Evolutionary conservation across 176 grass and related monocot genomes (phyloP).

Genomic region (Avena atlantica): DNA sequence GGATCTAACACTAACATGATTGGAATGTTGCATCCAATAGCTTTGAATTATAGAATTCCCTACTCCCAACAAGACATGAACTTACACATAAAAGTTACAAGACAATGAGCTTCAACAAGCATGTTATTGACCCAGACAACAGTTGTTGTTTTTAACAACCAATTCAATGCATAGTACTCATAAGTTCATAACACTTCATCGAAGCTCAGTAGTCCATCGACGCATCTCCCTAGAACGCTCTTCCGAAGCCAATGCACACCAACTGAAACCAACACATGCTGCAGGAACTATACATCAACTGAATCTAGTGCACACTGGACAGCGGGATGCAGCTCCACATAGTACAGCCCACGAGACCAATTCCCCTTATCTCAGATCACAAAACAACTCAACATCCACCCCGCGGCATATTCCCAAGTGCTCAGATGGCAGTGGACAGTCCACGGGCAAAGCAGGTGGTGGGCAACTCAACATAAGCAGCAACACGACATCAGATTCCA

Average conservation of each 20-base stretch:
- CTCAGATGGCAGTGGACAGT: neutral
- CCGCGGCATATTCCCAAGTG: neutral
- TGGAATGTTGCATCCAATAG: neutral
- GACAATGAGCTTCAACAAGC: constrained; percentile 7
- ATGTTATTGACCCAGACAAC: constrained; percentile 3
- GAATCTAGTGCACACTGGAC: constrained; percentile 23
- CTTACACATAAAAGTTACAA: neutral
- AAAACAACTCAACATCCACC: neutral
- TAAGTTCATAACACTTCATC: neutral
- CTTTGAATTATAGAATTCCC: neutral
- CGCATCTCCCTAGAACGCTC: neutral
- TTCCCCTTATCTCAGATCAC: constrained; percentile 3
- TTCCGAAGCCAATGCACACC: neutral
- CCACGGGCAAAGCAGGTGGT: constrained; percentile 11
- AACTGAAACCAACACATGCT: neutral
- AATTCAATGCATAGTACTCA: neutral
- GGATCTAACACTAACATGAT: neutral
- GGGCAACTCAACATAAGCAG: constrained; percentile 29
- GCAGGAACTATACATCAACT: neutral
- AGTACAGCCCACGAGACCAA: constrained; percentile 14
- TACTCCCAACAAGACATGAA: neutral
- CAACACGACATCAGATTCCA: constrained; percentile 9
- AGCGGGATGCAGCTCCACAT: constrained; percentile 37
- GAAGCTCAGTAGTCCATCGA: neutral
- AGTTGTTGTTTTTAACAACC: neutral